phyloP scores from a whole-genome alignment of 2,329 filamentous ascomycete species.

The Pyrenochaeta sp. region DNA sequence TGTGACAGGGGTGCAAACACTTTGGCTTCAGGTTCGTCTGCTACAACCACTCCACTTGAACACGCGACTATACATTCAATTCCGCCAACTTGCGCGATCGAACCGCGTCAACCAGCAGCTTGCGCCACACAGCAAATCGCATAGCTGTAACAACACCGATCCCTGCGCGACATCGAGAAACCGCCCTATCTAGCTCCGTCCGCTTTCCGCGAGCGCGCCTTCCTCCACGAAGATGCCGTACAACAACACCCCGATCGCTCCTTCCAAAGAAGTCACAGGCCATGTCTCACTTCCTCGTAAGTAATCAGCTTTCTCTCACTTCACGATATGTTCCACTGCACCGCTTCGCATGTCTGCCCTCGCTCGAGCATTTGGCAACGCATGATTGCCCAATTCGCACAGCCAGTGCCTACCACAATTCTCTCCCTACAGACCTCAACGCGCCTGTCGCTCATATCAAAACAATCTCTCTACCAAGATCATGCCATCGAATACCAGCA shows the following conservation, averaged over 20 bases:
- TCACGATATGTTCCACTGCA: neutral
- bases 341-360: neutral
- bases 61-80: slow-evolving; percentile 13
- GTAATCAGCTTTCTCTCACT: slow-evolving; percentile 45
- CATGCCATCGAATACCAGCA: neutral
- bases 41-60: slow-evolving; percentile 4
- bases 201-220: neutral
- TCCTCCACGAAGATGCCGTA: slow-evolving; percentile 73
- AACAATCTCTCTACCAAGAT: neutral
- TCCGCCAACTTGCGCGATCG: slow-evolving; percentile 5
- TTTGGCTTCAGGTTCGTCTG: slow-evolving; percentile 2
- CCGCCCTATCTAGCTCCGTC: neutral
- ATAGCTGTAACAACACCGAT: neutral
- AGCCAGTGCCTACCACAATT: neutral
- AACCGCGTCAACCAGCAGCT: slow-evolving; percentile 12
- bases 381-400: neutral
- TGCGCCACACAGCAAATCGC: neutral
- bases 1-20: slow-evolving; percentile 7
- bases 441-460: neutral
- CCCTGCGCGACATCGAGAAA: neutral
- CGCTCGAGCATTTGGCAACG: neutral
- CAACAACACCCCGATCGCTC: slow-evolving; percentile 84
- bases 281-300: slow-evolving; percentile 84
- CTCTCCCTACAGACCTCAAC: neutral
- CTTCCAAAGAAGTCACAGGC: slow-evolving; percentile 82